Conservation (phyloP, 441 rosid genomes). For the Syzygium malaccense region DNA sequence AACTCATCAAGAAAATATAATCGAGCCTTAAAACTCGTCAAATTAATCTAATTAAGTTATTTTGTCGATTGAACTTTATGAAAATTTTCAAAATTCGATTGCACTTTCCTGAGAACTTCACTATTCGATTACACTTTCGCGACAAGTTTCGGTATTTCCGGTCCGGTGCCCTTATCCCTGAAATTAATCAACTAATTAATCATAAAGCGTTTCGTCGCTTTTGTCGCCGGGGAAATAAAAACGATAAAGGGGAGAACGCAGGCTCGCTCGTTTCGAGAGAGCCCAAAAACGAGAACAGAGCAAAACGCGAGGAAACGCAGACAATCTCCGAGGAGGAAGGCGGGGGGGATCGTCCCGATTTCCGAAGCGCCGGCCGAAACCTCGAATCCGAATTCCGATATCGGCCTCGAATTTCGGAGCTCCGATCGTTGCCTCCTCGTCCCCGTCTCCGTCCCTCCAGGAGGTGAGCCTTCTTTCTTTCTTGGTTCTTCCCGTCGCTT, state of each 20-base stretch:
- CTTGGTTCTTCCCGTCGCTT: not conserved
- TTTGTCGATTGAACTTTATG: too few species aligned
- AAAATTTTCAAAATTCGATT: too few species aligned
- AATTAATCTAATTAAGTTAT: rapidly evolving
- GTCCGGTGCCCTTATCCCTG: too few species aligned
- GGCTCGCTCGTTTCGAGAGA: too few species aligned
- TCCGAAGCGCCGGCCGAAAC: not conserved
- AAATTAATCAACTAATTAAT: not conserved
- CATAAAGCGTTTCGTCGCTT: slow-evolving; percentile 13
- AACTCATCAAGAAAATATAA: too few species aligned
- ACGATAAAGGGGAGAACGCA: not conserved
- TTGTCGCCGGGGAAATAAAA: slow-evolving; percentile 16
- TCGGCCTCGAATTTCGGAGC: not conserved
- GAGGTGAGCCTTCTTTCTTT: not conserved
- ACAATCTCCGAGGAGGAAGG: too few species aligned
- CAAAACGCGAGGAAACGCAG: too few species aligned
- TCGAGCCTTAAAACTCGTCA: rapidly evolving
- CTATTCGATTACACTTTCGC: too few species aligned
- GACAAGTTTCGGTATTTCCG: too few species aligned
- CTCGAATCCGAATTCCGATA: not conserved
- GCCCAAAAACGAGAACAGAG: too few species aligned
- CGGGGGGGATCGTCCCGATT: too few species aligned
- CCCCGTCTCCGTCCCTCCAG: not conserved
- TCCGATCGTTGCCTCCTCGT: not conserved
- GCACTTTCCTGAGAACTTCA: too few species aligned